Percentiles rank a stretch among this genome's conserved stretches.
Evolutionary conservation across 2,329 filamentous ascomycete species (phyloP).

Genomic region (Pseudogymnoascus sp.): DNA sequence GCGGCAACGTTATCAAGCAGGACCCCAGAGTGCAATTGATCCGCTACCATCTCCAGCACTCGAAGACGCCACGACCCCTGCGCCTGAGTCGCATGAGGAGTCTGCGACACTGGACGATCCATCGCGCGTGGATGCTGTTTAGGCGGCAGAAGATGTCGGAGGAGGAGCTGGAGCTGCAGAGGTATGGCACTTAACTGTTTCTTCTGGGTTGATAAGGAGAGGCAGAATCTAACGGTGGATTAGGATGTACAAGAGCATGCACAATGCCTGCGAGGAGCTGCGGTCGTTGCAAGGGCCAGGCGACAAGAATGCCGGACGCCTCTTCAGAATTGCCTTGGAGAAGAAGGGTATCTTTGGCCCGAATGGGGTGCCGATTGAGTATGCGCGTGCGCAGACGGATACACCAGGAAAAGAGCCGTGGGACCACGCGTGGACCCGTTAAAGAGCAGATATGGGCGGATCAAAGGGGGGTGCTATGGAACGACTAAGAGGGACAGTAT

Average conservation of each 20-base stretch:
- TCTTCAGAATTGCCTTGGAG: constrained; percentile 83
- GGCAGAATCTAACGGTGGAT: not conserved
- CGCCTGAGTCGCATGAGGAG: constrained; percentile 79
- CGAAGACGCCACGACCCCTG: constrained; percentile 63
- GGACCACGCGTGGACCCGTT: constrained; percentile 85
- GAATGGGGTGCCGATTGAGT: constrained; percentile 80
- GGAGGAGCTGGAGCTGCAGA: constrained; percentile 62
- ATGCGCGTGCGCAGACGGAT: constrained; percentile 76
- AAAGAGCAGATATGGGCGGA: constrained; percentile 7
- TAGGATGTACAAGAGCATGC: constrained; percentile 69
- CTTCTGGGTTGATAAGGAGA: not conserved
- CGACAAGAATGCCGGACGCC: constrained; percentile 52
- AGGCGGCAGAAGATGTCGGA: constrained; percentile 57
- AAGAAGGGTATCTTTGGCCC: constrained; percentile 75
- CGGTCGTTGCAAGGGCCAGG: constrained; percentile 50
- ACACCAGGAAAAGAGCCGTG: constrained; percentile 70
- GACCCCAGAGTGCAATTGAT: constrained; percentile 42
- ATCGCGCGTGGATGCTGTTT: constrained; percentile 85
- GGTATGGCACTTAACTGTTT: constrained; percentile 34
- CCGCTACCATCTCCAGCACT: constrained; percentile 62
- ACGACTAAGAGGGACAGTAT: not conserved
- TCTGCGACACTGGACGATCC: constrained; percentile 97
- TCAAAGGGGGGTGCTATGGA: not conserved
- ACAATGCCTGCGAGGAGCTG: constrained; percentile 76
- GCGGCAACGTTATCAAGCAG: constrained; percentile 14